Evolutionary conservation across 2,329 filamentous ascomycete genomes (phyloP).

Genomic region (Fusarium staphyleae): DNA sequence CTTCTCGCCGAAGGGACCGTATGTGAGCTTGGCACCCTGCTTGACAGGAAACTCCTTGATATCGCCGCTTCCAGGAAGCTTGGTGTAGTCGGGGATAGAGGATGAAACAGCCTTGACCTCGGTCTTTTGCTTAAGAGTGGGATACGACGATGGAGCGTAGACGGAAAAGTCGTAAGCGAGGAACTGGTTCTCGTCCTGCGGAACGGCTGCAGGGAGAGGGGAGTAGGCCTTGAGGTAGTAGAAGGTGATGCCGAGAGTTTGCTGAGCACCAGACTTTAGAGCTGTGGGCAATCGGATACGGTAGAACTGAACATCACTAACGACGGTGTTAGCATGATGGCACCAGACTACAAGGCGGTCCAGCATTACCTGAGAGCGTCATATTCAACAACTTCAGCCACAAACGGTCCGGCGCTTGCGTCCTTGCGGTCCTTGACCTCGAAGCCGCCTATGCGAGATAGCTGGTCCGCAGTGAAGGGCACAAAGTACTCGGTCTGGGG

Average conservation of each 20-base stretch:
- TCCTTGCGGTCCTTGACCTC: conserved; percentile 95
- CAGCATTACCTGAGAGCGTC: conserved; percentile 62
- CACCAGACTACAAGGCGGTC: not conserved
- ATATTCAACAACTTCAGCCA: conserved; percentile 71
- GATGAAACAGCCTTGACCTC: conserved; percentile 86
- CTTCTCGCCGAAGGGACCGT: conserved; percentile 86
- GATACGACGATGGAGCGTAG: conserved; percentile 83
- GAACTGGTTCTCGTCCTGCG: conserved; percentile 87
- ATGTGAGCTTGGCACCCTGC: conserved; percentile 84
- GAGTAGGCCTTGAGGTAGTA: conserved; percentile 78
- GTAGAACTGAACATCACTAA: conserved; percentile 80
- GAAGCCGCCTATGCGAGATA: conserved; percentile 80
- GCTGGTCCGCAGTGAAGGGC: conserved; percentile 79
- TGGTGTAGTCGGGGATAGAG: conserved; percentile 86
- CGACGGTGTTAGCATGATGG: conserved; percentile 22
- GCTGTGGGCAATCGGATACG: conserved; percentile 79
- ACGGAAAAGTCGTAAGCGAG: conserved; percentile 86
- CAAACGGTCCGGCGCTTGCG: conserved; percentile 69
- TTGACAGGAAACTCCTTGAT: conserved; percentile 75
- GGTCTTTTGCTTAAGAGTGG: conserved; percentile 92
- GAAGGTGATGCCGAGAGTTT: conserved; percentile 88
- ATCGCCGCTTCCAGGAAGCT: conserved; percentile 66
- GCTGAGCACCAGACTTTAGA: conserved; percentile 76
- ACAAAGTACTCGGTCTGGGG: conserved; percentile 91
- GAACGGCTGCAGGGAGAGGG: conserved; percentile 81